Evolutionary conservation across 305 asterid species (phyloP).

Genomic region (Ajuga reptans): DNA sequence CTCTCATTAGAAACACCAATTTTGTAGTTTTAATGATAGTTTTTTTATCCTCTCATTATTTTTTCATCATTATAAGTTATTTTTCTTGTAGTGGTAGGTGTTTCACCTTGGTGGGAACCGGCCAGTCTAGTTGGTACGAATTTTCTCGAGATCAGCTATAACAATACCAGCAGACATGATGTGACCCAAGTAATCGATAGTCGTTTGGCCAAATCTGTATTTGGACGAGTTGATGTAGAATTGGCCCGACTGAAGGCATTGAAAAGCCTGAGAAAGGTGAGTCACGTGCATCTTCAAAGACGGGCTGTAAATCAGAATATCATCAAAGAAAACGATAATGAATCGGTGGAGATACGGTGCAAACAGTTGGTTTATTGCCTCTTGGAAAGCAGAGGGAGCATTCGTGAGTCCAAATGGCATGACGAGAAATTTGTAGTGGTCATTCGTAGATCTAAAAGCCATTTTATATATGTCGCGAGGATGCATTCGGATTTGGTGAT

Average conservation of each 20-base stretch:
- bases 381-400: too few species aligned
- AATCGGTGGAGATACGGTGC: background rate
- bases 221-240: background rate
- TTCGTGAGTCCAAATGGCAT: too few species aligned
- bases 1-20: too few species aligned
- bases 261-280: background rate
- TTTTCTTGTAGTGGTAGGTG: too few species aligned
- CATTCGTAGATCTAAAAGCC: background rate
- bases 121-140: background rate
- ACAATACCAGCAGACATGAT: background rate
- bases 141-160: background rate
- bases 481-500: background rate
- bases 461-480: background rate
- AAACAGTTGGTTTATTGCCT: background rate
- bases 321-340: background rate
- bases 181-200: background rate
- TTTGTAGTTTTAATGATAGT: too few species aligned
- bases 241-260: background rate
- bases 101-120: background rate
- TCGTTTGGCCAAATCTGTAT: background rate
- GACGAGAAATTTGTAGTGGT: background rate
- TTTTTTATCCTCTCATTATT: too few species aligned
- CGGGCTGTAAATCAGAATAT: background rate
- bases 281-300: background rate
- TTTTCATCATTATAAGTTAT: too few species aligned